Conservation (phyloP, 495 filamentous ascomycete species). For the Aspergillus nanangensis region DNA sequence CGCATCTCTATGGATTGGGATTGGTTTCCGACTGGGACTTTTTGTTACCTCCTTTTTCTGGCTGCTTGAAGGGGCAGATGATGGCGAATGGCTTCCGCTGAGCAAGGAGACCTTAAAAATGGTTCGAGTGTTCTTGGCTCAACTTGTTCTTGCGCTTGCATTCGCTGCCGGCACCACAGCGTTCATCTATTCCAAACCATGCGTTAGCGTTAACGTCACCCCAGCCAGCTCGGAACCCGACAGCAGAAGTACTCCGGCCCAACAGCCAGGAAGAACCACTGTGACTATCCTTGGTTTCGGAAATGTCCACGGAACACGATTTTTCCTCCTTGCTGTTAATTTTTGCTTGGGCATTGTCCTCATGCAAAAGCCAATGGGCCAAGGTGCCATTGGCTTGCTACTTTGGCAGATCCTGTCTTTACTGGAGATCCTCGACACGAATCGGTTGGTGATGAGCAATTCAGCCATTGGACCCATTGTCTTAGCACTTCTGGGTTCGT, state of each 20-base stretch:
- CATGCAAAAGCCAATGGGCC: conserved; percentile 92
- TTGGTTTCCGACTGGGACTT: conserved; percentile 72
- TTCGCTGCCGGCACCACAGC: conserved; percentile 64
- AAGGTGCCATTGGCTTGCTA: conserved; percentile 72
- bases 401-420: conserved; percentile 83
- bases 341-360: conserved; percentile 71
- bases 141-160: conserved; percentile 66
- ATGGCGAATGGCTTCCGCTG: conserved; percentile 72
- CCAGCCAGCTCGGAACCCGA: conserved; percentile 19
- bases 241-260: conserved; percentile 26
- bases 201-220: conserved; percentile 54
- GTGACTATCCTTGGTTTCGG: conserved; percentile 86
- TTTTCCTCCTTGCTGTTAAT: conserved; percentile 76
- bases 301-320: conserved; percentile 88
- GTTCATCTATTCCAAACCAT: conserved; percentile 72
- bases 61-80: conserved; percentile 86
- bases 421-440: conserved; percentile 81
- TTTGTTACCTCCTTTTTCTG: conserved; percentile 78
- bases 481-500: conserved; percentile 79
- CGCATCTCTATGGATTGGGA: conserved; percentile 76
- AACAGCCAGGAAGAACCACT: conserved; percentile 40
- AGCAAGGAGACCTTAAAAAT: conserved; percentile 65
- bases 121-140: conserved; percentile 68
- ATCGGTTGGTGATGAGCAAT: conserved; percentile 52
- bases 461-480: conserved; percentile 79